Evolutionary conservation across 2,329 filamentous ascomycete species (phyloP), one percentile per base, ranked within the genome.

Genomic region (Aspergillus puulaauensis): DNA sequence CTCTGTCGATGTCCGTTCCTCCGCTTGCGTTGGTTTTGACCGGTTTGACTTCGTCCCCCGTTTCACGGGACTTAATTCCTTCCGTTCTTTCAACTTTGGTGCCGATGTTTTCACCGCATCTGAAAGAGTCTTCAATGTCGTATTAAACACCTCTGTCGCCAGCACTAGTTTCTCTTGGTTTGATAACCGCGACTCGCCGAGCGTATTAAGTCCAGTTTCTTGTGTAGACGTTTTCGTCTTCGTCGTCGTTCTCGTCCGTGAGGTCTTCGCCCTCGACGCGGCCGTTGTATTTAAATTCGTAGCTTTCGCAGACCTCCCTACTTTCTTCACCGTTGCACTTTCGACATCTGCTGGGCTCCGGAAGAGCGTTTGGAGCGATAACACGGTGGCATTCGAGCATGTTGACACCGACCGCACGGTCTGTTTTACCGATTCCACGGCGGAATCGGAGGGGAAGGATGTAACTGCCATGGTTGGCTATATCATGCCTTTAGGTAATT

Each of bases 341-440:
- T 67, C 64, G 41, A 57, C 57, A 33, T 70, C 71, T 17, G 52
- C 43, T 21, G 67, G 23, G 27, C 64, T 63, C 59, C 72, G 69
- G 55, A 78, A 70, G 46, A 78, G 71, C 51, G 68, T 69, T 64
- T 75, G 73, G 61, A 77, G 70, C 51, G 73, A 70, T 56, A 69
- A 64, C 52, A 77, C 70, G 14, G 75, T 78, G 47, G 70, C 68
- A 58, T 69, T 66, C 44, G 82, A 83, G 72, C 83, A 86, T 64
- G 79, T 84, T 47, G 80, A 73, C 12, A 78, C 77, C 54, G 80
- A 83, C 60, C 80, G 75, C 61, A 86, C 73, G 43, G 83, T 82
- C 59, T 76, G 74, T 67, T 84, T 86, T 67, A 85, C 79, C 59
- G 81, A 77, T 53, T 76, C 73, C 43, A 69, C 62, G 17, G 71